A percentile compares a stretch with the other conserved stretches of the same genome.
Conservation (phyloP, 306 rosid genomes). For the Neltuma alba region DNA sequence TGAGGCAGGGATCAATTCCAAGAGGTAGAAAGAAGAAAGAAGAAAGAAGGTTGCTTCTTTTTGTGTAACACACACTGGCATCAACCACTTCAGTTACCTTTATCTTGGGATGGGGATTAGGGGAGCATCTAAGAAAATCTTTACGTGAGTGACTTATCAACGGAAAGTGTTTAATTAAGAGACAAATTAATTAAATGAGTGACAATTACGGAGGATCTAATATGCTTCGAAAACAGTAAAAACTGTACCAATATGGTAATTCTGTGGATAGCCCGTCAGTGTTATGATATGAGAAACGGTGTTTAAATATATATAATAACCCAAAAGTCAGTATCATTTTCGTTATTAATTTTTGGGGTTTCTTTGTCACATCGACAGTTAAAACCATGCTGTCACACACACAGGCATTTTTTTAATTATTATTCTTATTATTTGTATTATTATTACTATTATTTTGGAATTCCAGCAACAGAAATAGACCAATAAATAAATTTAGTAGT, state of each 20-base stretch:
- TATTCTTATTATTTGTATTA: background rate
- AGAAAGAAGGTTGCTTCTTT: background rate
- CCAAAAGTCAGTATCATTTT: slow-evolving; percentile 33
- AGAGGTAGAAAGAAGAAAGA: background rate
- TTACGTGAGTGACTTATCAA: background rate
- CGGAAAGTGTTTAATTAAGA: slow-evolving; percentile 27
- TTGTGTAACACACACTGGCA: background rate
- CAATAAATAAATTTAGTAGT: background rate
- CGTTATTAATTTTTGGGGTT: slow-evolving; percentile 34
- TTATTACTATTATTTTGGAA: too few species aligned
- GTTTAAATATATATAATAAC: slow-evolving; percentile 18
- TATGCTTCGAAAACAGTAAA: slow-evolving; percentile 18
- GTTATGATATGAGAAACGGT: slow-evolving; percentile 21
- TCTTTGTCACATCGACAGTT: slow-evolving; percentile 40
- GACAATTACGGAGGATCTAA: slow-evolving; percentile 40
- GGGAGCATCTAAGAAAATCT: background rate
- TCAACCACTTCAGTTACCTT: too few species aligned
- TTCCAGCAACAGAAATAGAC: background rate
- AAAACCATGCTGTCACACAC: background rate
- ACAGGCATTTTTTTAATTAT: background rate
- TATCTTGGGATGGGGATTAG: too few species aligned
- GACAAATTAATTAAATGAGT: slow-evolving; percentile 36
- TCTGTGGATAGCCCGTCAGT: slow-evolving; percentile 9
- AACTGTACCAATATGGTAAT: background rate
- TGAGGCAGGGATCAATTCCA: background rate